A percentile compares a stretch with the other conserved stretches of the same genome.
phyloP scores from a whole-genome alignment of 768 basidiomycete species.

The Phaeolepiota aurea region DNA sequence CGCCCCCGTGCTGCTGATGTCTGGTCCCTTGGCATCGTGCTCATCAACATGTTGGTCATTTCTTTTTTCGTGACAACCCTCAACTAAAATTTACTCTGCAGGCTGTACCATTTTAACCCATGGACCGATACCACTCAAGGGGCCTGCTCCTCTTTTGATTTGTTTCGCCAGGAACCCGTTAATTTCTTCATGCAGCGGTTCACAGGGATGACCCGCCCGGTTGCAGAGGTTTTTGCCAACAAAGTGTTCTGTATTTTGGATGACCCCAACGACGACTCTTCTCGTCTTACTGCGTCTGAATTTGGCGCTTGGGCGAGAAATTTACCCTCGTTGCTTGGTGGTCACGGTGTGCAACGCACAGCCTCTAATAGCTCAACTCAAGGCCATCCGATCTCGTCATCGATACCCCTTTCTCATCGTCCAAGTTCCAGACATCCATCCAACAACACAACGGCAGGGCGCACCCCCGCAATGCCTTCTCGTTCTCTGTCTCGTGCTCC shows the following conservation, averaged over 20 bases:
- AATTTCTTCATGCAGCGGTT: constrained; percentile 88
- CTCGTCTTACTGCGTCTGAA: constrained; percentile 69
- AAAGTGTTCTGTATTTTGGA: constrained; percentile 78
- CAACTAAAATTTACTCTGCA: constrained; percentile 17
- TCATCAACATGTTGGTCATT: constrained; percentile 84
- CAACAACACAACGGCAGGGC: constrained; percentile 31
- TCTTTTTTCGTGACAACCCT: constrained; percentile 2
- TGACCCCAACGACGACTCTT: constrained; percentile 52
- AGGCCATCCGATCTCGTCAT: constrained; percentile 56
- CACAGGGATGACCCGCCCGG: constrained; percentile 77
- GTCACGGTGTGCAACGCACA: constrained; percentile 48
- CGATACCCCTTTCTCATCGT: constrained; percentile 59
- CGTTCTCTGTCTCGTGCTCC: constrained; percentile 59
- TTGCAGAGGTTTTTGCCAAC: constrained; percentile 81
- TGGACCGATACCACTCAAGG: constrained; percentile 92
- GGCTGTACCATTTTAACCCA: constrained; percentile 96
- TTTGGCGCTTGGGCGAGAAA: constrained; percentile 84
- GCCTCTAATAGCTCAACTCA: constrained; percentile 53
- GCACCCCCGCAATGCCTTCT: constrained; percentile 43
- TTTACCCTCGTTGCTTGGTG: constrained; percentile 65
- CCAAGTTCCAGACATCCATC: constrained; percentile 63
- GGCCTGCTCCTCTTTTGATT: constrained; percentile 72
- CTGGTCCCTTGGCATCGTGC: constrained; percentile 97
- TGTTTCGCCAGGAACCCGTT: constrained; percentile 71
- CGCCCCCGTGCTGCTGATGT: constrained; percentile 93